These are phyloP conservation scores for Raddia distichophylla DNA, from an alignment of 176 grass and related monocot species.

Conservation along the genomic window DNA sequence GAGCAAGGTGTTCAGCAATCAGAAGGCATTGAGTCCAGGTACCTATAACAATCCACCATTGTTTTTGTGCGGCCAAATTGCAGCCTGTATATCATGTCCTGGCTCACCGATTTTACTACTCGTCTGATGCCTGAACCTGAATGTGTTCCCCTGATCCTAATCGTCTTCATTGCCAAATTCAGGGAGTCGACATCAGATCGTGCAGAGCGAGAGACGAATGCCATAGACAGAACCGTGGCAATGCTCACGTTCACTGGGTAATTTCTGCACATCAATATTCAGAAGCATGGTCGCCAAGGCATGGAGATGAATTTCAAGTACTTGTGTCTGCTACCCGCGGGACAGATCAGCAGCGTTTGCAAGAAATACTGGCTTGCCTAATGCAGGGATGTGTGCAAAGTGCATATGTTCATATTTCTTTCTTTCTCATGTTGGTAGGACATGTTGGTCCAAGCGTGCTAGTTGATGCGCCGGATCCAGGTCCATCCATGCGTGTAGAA, in stretches of 20 bases:
- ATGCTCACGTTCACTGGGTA: constrained; percentile 42
- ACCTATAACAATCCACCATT: not conserved
- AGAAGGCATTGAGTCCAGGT: constrained; percentile 43
- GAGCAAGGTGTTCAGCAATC: constrained; percentile 27
- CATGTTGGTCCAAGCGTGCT: constrained; percentile 21
- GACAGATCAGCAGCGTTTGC: not conserved
- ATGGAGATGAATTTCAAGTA: not conserved
- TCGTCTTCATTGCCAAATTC: constrained; percentile 22
- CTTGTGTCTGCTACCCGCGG: not conserved
- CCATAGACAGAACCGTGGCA: constrained; percentile 68
- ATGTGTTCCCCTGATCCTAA: not conserved
- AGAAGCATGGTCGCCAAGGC: not conserved
- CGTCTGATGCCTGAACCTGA: not conserved
- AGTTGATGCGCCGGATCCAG: not conserved
- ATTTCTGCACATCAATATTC: not conserved
- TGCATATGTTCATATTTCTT: not conserved
- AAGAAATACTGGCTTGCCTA: not conserved
- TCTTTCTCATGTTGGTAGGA: constrained; percentile 4
- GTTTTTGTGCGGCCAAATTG: not conserved
- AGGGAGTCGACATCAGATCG: constrained; percentile 33
- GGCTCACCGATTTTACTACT: not conserved
- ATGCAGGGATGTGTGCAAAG: constrained; percentile 28
- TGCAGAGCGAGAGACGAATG: constrained; percentile 51
- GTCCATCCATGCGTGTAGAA: not conserved
- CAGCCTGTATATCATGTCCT: not conserved